Evolutionary conservation across 2,329 filamentous ascomycete species (phyloP), one percentile per base, ranked within the genome.

Genomic region (Chaetothyriales sp.): DNA sequence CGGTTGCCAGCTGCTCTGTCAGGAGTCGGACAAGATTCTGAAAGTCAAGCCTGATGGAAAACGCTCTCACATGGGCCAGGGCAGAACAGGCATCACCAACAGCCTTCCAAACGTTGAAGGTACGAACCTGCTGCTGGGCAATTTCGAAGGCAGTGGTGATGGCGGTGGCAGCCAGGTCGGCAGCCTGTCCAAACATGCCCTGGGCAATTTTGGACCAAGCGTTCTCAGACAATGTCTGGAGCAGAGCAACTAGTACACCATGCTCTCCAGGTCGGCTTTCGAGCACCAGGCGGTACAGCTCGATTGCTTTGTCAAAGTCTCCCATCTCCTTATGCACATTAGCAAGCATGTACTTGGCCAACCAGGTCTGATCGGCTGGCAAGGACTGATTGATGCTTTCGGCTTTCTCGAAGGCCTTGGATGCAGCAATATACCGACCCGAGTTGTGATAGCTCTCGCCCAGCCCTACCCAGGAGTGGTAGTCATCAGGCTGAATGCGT

Each of bases 361-460:
- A 98, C 92, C 92, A 98, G 8, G 79, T 84, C 58, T 93, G 84
- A 0, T 77, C 80, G 18, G 71, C 63, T 32, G 78, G 73, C 45
- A 76, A 66, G 1, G 74, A 73, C 25, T 78, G 73, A 55, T 90
- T 85, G 3, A 95, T 73, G 49, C 77, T 78, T 62, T 90, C 82
- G 0, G 90, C 92, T 62, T 94, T 84, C 32, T 85, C 73, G 58
- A 96, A 92, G 0, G 92, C 88, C 62, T 92, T 90, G 2, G 84
- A 86, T 0, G 92, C 90, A n/a, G 92, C 90, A 53, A 95, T 84
- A 62, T 93, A 93, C 55, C 90, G 78, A 8, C 92, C 90, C 15
- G 89, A 94, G 59, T 86, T 92, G 64, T 95, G 84, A 62, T 98
- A 98, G 62, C 88, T 94, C 68, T 98, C 92, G n/a, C 90, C 92